Conservation (phyloP, 805 yeast genomes). For the Helenozyma baotianmanensis region DNA sequence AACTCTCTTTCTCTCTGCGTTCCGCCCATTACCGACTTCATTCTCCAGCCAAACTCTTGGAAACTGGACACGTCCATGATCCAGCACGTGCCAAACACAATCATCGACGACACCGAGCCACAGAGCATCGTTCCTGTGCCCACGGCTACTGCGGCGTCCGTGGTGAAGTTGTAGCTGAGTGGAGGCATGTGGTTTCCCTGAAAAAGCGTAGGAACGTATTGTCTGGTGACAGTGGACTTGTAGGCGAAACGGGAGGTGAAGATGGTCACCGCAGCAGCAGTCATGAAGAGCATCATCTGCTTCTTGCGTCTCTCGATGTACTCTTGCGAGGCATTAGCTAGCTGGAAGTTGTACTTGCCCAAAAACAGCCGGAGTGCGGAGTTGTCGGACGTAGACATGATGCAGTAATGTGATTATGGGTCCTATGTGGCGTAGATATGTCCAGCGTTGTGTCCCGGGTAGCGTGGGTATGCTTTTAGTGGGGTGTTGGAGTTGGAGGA, state of each 20-base stretch:
- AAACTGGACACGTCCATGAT: slow-evolving; percentile 64
- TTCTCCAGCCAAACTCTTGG: slow-evolving; percentile 65
- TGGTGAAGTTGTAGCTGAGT: slow-evolving; percentile 62
- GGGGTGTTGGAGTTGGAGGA: no score
- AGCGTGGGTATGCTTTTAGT: no score
- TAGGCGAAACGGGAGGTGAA: slow-evolving; percentile 70
- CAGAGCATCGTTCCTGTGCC: slow-evolving; percentile 76
- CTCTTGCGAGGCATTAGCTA: slow-evolving; percentile 38
- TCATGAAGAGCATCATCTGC: slow-evolving; percentile 70
- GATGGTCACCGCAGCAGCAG: slow-evolving; percentile 68
- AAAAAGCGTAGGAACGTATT: slow-evolving; percentile 70
- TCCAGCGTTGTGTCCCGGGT: no score
- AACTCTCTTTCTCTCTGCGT: slow-evolving; percentile 50
- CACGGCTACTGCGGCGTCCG: slow-evolving; percentile 83
- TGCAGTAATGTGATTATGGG: neutral
- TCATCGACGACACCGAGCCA: slow-evolving; percentile 66
- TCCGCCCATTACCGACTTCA: slow-evolving; percentile 67
- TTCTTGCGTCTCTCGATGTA: slow-evolving; percentile 59
- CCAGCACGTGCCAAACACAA: slow-evolving; percentile 76
- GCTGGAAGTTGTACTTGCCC: slow-evolving; percentile 20
- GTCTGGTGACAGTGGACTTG: slow-evolving; percentile 67
- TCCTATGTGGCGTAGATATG: no score
- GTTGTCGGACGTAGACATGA: neutral
- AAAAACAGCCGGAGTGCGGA: slow-evolving; percentile 2
- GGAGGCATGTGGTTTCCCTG: slow-evolving; percentile 88